These are phyloP conservation scores for Exobasidium cylindrosporum DNA, from an alignment of 1,284 basidiomycete species.

Conservation along the genomic window DNA sequence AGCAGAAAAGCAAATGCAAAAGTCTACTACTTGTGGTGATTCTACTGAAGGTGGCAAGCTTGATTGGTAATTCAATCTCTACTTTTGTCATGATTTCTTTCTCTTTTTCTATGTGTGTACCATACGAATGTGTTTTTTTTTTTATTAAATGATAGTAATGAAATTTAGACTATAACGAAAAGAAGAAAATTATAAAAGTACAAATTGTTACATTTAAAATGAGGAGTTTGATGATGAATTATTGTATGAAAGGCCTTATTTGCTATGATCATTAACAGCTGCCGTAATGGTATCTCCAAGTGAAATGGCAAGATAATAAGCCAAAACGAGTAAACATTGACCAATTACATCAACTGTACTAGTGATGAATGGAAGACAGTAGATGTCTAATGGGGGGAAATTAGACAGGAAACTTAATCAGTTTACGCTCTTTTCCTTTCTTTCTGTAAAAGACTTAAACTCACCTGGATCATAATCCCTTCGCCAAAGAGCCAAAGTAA, in stretches of 20 bases:
- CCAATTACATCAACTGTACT: conserved; percentile 87
- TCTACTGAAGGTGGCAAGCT: conserved; percentile 7
- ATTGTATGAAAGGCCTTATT: no score
- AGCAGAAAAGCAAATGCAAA: neutral
- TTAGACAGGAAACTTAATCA: neutral
- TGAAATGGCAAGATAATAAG: conserved; percentile 57
- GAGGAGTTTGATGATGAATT: no score
- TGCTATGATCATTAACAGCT: conserved; percentile 14
- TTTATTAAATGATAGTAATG: neutral
- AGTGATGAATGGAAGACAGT: conserved; percentile 86
- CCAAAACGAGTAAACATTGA: conserved; percentile 68
- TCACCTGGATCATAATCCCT: conserved; percentile 79
- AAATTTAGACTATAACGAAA: neutral
- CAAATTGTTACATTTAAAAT: no score
- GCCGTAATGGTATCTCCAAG: conserved; percentile 13
- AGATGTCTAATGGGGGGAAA: conserved; percentile 60
- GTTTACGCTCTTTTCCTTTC: no score
- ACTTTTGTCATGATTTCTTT: neutral
- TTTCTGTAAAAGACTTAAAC: neutral
- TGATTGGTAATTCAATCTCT: conserved; percentile 11
- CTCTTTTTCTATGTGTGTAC: conserved; percentile 1
- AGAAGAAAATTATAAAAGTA: no score
- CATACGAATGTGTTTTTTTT: conserved; percentile 6
- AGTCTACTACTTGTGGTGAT: conserved; percentile 8
- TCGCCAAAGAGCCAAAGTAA: conserved; percentile 80